Evolutionary conservation across 805 yeast species (phyloP).

Genomic region (Myxozyma geophila): DNA sequence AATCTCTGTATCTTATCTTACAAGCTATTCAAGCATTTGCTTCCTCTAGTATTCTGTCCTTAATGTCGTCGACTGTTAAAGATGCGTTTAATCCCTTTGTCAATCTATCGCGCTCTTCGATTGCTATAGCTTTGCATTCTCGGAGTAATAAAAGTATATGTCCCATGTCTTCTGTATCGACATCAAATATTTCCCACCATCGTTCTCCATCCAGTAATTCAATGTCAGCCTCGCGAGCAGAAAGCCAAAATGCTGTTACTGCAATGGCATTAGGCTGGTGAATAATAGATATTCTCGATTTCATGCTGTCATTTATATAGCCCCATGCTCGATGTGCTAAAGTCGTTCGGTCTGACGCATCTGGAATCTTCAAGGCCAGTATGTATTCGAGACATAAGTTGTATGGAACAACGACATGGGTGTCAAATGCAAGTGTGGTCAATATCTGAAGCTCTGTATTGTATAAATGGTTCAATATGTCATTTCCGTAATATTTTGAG

Average conservation of each 20-base stretch:
- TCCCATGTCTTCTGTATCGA: slow-evolving; percentile 37
- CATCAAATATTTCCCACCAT: slow-evolving; percentile 37
- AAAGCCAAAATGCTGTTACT: slow-evolving; percentile 34
- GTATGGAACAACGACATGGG: slow-evolving; percentile 32
- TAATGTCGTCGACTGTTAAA: slow-evolving; percentile 13
- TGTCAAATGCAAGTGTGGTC: slow-evolving; percentile 32
- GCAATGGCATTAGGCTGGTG: slow-evolving; percentile 37
- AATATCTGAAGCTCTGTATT: slow-evolving; percentile 25
- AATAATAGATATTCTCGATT: slow-evolving; percentile 20
- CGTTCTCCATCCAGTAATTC: slow-evolving; percentile 38
- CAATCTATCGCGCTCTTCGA: slow-evolving; percentile 18
- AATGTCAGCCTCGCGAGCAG: slow-evolving; percentile 29
- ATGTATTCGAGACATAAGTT: slow-evolving; percentile 25
- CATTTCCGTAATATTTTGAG: background rate
- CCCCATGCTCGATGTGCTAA: slow-evolving; percentile 33
- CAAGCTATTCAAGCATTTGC: slow-evolving; percentile 2
- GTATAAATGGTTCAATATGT: slow-evolving; percentile 10
- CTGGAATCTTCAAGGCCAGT: background rate
- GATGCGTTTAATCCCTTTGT: slow-evolving; percentile 6
- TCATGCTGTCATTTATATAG: slow-evolving; percentile 30
- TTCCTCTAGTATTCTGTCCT: slow-evolving; percentile 14
- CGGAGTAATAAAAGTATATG: slow-evolving; percentile 38
- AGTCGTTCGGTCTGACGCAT: background rate
- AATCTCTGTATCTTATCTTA: no score
- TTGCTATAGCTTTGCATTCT: slow-evolving; percentile 38